phyloP scores from a whole-genome alignment of 345 rosid genomes.

The Kernera saxatilis region DNA sequence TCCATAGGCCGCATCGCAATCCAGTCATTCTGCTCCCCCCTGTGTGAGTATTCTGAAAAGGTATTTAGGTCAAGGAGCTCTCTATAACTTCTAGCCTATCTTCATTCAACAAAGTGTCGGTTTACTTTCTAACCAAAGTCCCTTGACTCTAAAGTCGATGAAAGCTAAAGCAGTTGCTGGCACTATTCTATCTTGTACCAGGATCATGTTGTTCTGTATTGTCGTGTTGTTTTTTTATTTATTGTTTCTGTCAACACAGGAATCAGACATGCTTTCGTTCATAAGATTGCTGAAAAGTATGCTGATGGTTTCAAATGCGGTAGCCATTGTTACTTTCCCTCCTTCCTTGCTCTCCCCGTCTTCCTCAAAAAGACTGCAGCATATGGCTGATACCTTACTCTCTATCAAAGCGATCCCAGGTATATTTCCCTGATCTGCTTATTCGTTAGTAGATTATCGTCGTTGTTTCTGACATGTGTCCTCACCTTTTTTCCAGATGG shows the following conservation, averaged over 20 bases:
- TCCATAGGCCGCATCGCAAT: constrained; percentile 69
- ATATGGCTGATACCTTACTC: constrained; percentile 78
- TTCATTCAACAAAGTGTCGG: background rate
- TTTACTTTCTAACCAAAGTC: background rate
- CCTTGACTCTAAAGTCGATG: background rate
- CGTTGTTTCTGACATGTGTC: background rate
- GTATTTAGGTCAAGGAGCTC: constrained; percentile 33
- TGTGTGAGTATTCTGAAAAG: constrained; percentile 63
- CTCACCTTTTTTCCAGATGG: constrained; percentile 42
- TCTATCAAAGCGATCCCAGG: constrained; percentile 90
- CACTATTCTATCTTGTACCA: background rate
- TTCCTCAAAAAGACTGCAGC: constrained; percentile 71
- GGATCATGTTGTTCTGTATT: background rate
- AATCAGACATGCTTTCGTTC: constrained; percentile 81
- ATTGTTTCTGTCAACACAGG: constrained; percentile 39
- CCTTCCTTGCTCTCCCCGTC: constrained; percentile 68
- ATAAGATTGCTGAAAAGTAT: constrained; percentile 71
- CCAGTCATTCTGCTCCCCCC: constrained; percentile 88
- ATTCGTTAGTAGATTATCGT: background rate
- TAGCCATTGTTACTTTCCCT: constrained; percentile 70
- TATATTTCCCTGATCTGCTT: constrained; percentile 19
- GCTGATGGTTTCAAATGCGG: constrained; percentile 71
- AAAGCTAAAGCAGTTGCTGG: background rate
- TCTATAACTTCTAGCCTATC: constrained; percentile 2
- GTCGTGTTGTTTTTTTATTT: background rate